Evolutionary conservation across 257 asterid genomes (phyloP), one percentile per base, ranked within the genome.

Genomic region (Lithospermum erythrorhizon): DNA sequence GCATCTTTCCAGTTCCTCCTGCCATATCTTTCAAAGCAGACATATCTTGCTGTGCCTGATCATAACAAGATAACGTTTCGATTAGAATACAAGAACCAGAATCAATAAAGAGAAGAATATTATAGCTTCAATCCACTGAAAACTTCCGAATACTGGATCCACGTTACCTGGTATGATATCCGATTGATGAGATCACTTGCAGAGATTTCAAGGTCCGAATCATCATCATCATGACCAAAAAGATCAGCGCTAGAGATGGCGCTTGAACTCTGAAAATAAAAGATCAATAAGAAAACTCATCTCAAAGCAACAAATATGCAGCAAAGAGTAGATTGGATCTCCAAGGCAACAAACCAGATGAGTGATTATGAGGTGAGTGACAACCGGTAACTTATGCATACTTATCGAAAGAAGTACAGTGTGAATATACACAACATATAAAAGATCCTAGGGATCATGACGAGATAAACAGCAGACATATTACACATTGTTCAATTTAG

Each of bases 231-330:
- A 52, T 70, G 69, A 11, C 96, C 98, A 72, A 86, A 91, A 58
- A 88, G 87, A 77, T 91, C 98, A 47, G 96, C 95, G 70, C 97
- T 91, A 24, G 97, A 91, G 64, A 91, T 91, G 54, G 98, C 77
- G 5, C 84, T 78, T 27, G 98, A 91, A 27, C 94, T 90, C 98
- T 91, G 32, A 5, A 59, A n/a, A 11, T 13, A 10, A 49, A 66
- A 69, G 60, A 65, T 61, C 61, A 27, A 23, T 32, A 61, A n/a
- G 30, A 63, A 57, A 24, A 55, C 3, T 41, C 3, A 41, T 41
- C 17, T 41, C 17, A 41, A 41, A 11, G 49, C 49, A 13, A 41
- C 17, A 3, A 41, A 41, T 41, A 13, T 41, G 4, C 16, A 13
- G 14, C 18, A 13, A 41, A 41, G 49, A 2, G 9, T 9, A 35